Evolutionary conservation across 2,329 filamentous ascomycete species (phyloP).

Genomic region (Trematosphaeria pertusa): DNA sequence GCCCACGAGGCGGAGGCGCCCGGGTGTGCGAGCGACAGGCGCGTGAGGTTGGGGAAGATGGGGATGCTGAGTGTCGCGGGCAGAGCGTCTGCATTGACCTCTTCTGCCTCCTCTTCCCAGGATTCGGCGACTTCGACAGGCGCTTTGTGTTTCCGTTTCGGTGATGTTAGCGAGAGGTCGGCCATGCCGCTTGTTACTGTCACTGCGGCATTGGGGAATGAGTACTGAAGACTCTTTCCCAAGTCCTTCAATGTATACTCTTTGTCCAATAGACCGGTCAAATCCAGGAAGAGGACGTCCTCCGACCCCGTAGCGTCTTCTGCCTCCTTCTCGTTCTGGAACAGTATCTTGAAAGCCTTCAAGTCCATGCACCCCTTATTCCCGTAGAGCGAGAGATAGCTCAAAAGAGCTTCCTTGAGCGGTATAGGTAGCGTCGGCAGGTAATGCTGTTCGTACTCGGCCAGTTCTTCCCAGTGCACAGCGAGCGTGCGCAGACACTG

Average conservation of each 20-base stretch:
- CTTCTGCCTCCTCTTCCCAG: conserved; percentile 53
- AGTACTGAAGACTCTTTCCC: conserved; percentile 49
- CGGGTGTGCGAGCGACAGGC: conserved; percentile 65
- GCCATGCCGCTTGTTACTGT: conserved; percentile 21
- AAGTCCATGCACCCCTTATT: conserved; percentile 49
- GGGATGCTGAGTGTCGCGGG: conserved; percentile 28
- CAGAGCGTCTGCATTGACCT: conserved; percentile 4
- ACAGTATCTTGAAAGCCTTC: conserved; percentile 59
- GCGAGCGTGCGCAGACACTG: conserved; percentile 61
- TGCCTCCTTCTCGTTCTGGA: conserved; percentile 47
- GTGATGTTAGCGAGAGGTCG: conserved; percentile 16
- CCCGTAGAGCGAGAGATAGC: conserved; percentile 62
- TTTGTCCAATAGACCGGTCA: conserved; percentile 58
- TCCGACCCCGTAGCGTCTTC: conserved; percentile 49
- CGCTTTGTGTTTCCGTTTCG: conserved; percentile 21
- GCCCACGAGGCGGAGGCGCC: conserved; percentile 60
- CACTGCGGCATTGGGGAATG: conserved; percentile 14
- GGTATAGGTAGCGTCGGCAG: conserved; percentile 59
- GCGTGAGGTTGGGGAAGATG: conserved; percentile 61
- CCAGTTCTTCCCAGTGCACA: conserved; percentile 62
- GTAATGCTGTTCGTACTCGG: conserved; percentile 64
- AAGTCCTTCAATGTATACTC: conserved; percentile 59
- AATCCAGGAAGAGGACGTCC: conserved; percentile 59
- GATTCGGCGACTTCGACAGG: conserved; percentile 48
- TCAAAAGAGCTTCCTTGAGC: conserved; percentile 61